These are phyloP conservation scores for Candida schatavii DNA, from an alignment of 805 yeast species.

Conservation along the genomic window DNA sequence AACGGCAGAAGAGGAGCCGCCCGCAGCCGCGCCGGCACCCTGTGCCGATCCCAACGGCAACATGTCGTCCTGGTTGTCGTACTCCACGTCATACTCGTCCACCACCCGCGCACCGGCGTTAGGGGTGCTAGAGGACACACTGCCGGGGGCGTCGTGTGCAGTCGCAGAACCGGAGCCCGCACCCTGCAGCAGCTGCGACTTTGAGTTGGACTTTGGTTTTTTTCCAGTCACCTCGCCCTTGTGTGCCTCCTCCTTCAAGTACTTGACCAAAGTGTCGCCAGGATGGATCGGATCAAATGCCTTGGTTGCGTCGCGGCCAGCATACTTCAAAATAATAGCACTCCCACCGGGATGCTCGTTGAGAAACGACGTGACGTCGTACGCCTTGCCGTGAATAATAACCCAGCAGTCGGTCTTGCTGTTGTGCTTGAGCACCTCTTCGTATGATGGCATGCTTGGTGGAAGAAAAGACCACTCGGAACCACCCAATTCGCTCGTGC, in stretches of 20 bases:
- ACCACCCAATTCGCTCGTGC: too few species aligned
- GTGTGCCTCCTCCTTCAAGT: slow-evolving; percentile 46
- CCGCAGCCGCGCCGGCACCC: slow-evolving; percentile 7
- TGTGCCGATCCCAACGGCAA: slow-evolving; percentile 13
- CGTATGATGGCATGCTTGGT: slow-evolving; percentile 15
- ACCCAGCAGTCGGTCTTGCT: slow-evolving; percentile 75
- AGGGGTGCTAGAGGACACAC: neutral
- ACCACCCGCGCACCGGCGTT: slow-evolving; percentile 14
- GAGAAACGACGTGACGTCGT: slow-evolving; percentile 67
- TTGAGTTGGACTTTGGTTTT: slow-evolving; percentile 6
- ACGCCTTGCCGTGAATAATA: slow-evolving; percentile 72
- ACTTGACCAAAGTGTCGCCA: slow-evolving; percentile 73
- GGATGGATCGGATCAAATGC: slow-evolving; percentile 91
- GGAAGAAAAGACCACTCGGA: too few species aligned
- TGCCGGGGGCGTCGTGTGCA: neutral
- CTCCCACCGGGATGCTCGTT: slow-evolving; percentile 63
- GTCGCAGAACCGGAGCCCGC: slow-evolving; percentile 1
- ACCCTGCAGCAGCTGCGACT: slow-evolving; percentile 1
- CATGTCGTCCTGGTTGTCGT: slow-evolving; percentile 39
- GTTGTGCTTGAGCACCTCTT: slow-evolving; percentile 48
- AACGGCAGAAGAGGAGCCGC: slow-evolving; percentile 22
- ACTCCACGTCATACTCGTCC: slow-evolving; percentile 40
- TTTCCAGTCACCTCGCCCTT: slow-evolving; percentile 30
- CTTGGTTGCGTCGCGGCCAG: slow-evolving; percentile 63
- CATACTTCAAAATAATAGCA: slow-evolving; percentile 49